These are phyloP conservation scores for Talaromyces ruber DNA, from an alignment of 495 filamentous ascomycete species.

Conservation along the genomic window DNA sequence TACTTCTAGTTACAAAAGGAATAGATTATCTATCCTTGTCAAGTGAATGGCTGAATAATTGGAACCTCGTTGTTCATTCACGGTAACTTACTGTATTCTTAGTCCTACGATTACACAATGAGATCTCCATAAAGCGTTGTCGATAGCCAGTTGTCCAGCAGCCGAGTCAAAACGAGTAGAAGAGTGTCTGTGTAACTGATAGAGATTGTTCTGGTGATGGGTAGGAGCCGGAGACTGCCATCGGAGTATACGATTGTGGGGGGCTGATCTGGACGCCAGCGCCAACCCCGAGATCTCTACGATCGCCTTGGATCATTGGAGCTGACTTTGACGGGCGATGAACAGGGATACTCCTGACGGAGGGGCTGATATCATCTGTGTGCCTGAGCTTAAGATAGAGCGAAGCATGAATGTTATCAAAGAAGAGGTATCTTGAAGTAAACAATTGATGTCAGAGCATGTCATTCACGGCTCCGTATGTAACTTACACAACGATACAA, in stretches of 20 bases:
- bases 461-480: neutral
- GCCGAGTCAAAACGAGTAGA: neutral
- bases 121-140: neutral
- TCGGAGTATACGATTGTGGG: neutral
- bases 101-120: neutral
- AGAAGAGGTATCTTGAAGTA: neutral
- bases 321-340: neutral
- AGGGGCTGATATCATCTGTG: neutral
- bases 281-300: neutral
- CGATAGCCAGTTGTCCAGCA: neutral
- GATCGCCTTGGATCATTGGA: neutral
- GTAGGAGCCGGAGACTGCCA: neutral
- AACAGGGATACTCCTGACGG: neutral
- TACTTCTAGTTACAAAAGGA: neutral
- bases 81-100: neutral
- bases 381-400: neutral
- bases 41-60: neutral
- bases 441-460: slow-evolving; percentile 1
- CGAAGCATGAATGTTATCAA: no score
- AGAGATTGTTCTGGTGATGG: neutral
- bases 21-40: neutral
- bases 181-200: neutral
- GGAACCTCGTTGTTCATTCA: neutral
- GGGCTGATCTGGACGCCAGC: neutral
- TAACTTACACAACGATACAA: neutral